Conservation (phyloP, 2,329 filamentous ascomycete species). For the Ceratocystis colombiana region DNA sequence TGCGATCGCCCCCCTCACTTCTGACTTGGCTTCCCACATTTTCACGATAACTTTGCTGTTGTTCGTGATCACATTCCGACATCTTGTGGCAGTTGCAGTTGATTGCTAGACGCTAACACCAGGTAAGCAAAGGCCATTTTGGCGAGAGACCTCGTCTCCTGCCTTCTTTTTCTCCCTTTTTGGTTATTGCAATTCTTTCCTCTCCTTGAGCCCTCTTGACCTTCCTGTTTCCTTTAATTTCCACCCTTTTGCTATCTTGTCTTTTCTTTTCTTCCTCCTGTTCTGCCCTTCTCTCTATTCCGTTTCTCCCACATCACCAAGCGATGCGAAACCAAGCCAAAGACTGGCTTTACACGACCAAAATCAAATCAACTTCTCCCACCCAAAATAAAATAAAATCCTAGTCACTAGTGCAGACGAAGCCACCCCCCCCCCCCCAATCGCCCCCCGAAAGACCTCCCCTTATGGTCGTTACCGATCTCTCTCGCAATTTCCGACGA, state of each 20-base stretch:
- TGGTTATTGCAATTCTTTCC: background rate
- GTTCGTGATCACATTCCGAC: background rate
- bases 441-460: background rate
- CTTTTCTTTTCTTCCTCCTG: background rate
- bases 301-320: background rate
- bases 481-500: background rate
- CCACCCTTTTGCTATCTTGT: background rate
- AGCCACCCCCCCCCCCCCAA: background rate
- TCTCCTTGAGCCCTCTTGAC: background rate
- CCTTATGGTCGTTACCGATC: background rate
- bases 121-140: background rate
- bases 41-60: conserved; percentile 3
- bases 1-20: background rate
- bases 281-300: background rate
- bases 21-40: background rate
- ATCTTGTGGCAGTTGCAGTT: background rate
- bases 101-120: background rate
- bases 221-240: background rate
- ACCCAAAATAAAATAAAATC: background rate
- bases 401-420: background rate
- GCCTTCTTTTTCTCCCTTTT: background rate
- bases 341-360: background rate
- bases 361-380: background rate
- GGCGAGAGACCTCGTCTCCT: background rate
- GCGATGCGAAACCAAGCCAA: too few relatives aligned